Evolutionary conservation across 2,329 filamentous ascomycete species (phyloP), one percentile per base, ranked within the genome.

Genomic region (Neurospora crassa): DNA sequence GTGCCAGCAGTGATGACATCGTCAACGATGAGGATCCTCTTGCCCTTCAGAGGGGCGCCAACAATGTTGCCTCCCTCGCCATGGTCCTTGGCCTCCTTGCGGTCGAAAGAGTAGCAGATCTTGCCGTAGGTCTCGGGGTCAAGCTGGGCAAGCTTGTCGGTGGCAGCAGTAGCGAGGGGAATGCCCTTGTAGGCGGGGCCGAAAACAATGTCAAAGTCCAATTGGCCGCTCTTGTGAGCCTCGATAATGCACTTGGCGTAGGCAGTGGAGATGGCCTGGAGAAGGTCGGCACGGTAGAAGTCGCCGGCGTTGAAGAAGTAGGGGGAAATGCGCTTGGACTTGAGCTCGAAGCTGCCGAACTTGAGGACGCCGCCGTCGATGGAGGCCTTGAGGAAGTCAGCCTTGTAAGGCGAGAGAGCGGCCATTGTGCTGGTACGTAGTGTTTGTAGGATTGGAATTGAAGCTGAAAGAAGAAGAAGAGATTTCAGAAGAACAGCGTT

Each of bases 271-370:
- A 97, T 92, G 71, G 93, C 89, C 74, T 87, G 88, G 74, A 96
- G 89, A 40, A 97, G 88, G 73, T 90, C 87, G 29, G 91, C 91
- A 69, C 90, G 90, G 85, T 96, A 93, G 83, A 98, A 96, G 77
- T 92, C 89, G 72, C 94, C 94, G 67, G 94, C 94, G 82, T 97
- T 97, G 89, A 98, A 97, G 86, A 98, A 98, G 87, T 98, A 98
- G 59, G 96, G 96, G 14, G 94, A 97, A 77, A 86, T 86, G 78
- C 95, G 92, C 82, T 93, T 92, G 70, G 94, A 97, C 84, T 99
- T 99, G 79, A 99, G 89, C 77, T 91, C 92, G 83, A 93, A 96
- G 79, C 87, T 89, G 81, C 93, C 93, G 80, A 96, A 96, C 78
- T 90, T 92, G 76, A 96, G 88, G 77, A 92, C 90, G 74, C 87